phyloP scores from a whole-genome alignment of 2,329 filamentous ascomycete species.

The Verticillium nubilum region DNA sequence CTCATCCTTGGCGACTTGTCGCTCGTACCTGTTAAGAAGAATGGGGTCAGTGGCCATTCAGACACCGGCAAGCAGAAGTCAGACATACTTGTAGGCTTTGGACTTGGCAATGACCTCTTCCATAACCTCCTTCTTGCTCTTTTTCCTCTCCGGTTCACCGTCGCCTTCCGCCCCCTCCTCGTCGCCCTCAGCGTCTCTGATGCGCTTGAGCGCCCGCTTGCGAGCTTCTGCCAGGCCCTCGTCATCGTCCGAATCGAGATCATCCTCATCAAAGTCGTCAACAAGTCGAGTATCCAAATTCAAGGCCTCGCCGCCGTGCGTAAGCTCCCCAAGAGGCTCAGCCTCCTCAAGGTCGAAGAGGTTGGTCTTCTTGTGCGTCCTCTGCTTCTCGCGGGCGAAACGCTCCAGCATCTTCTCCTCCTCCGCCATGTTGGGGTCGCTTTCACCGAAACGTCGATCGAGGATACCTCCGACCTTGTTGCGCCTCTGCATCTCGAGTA shows the following conservation, averaged over 20 bases:
- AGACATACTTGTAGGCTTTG: constrained; percentile 68
- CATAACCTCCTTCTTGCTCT: constrained; percentile 95
- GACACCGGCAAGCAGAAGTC: not conserved
- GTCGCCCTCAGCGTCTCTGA: constrained; percentile 35
- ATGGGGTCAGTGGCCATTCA: not conserved
- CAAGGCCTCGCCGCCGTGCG: constrained; percentile 76
- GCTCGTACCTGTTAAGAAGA: constrained; percentile 53
- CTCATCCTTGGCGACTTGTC: constrained; percentile 86
- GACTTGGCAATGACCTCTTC: constrained; percentile 97
- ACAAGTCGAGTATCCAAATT: constrained; percentile 52
- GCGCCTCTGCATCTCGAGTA: constrained; percentile 83
- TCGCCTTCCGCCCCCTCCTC: constrained; percentile 45
- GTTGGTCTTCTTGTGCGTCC: constrained; percentile 67
- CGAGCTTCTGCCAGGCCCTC: constrained; percentile 48
- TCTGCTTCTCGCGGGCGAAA: constrained; percentile 83
- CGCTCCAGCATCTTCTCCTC: constrained; percentile 90
- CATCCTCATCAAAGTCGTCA: constrained; percentile 71
- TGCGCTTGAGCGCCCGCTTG: constrained; percentile 49
- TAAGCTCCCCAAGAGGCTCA: constrained; percentile 62
- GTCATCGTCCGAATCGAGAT: constrained; percentile 58
- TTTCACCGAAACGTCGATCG: constrained; percentile 92
- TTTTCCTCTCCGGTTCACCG: constrained; percentile 74
- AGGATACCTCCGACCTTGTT: constrained; percentile 91
- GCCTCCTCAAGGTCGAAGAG: constrained; percentile 89
- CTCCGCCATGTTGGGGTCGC: constrained; percentile 87